A percentile compares a stretch with the other conserved stretches of the same genome.
Conservation (phyloP, 2,329 filamentous ascomycete genomes). For the Exophiala bonariae region DNA sequence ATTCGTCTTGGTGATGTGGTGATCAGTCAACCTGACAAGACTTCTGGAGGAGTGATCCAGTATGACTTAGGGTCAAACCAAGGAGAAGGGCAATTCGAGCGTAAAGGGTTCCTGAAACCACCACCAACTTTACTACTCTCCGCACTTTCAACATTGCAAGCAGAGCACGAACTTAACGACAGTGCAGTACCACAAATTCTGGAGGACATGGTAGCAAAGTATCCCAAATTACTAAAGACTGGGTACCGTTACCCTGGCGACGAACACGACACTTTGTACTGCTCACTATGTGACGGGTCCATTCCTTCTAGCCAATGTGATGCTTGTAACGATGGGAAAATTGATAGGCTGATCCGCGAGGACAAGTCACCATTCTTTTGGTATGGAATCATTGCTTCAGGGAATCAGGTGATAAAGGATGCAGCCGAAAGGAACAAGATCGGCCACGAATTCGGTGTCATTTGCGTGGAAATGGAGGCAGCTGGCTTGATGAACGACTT, state of each 20-base stretch:
- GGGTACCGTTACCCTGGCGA: not conserved
- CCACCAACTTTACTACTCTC: conserved; percentile 7
- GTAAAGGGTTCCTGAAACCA: conserved; percentile 1
- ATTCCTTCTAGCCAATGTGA: not conserved
- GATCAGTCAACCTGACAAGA: conserved; percentile 24
- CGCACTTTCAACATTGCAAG: not conserved
- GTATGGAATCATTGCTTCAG: conserved; percentile 30
- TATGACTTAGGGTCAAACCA: conserved; percentile 5
- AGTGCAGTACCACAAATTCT: not conserved
- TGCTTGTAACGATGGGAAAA: not conserved
- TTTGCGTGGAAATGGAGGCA: conserved; percentile 15
- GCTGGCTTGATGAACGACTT: conserved; percentile 11
- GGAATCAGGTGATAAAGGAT: conserved; percentile 29
- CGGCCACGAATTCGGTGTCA: conserved; percentile 1
- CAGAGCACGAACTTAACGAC: not conserved
- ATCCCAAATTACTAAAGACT: not conserved
- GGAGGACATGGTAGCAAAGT: not conserved
- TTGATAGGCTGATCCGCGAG: not conserved
- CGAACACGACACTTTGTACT: not conserved
- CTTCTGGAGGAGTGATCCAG: conserved; percentile 30
- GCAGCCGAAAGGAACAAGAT: conserved; percentile 11
- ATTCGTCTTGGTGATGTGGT: conserved; percentile 34
- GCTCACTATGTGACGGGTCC: not conserved
- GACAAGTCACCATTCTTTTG: conserved; percentile 18
- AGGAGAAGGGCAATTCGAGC: conserved; percentile 1